These are phyloP conservation scores for Lolium rigidum DNA, from an alignment of 176 grass and related monocot genomes.

Conservation along the genomic window DNA sequence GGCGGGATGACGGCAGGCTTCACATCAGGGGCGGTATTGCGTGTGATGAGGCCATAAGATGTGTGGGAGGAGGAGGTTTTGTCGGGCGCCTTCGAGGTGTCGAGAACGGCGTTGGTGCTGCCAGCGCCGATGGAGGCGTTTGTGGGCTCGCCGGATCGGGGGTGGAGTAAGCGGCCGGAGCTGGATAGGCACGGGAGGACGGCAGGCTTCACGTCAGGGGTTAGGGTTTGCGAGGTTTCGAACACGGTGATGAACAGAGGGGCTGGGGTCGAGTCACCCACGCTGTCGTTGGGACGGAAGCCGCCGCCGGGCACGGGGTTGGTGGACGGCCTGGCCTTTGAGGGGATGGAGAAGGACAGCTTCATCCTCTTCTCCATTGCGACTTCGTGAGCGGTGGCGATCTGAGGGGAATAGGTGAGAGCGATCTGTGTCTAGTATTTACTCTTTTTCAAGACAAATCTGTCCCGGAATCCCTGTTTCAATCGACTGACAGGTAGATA, in stretches of 20 bases:
- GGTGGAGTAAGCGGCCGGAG: constrained; percentile 40
- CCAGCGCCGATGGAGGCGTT: constrained; percentile 18
- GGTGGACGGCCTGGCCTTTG: constrained; percentile 48
- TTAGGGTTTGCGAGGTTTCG: constrained; percentile 60
- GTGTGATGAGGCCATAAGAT: too few species aligned
- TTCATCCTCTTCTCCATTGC: constrained; percentile 65
- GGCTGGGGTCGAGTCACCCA: not conserved
- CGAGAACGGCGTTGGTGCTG: constrained; percentile 50
- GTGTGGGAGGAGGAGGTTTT: not conserved
- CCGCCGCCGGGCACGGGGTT: not conserved
- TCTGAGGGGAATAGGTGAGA: not conserved
- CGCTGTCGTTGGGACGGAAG: not conserved
- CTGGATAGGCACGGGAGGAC: constrained; percentile 68
- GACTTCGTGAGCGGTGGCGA: not conserved
- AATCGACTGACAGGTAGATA: not conserved
- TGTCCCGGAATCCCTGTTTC: not conserved
- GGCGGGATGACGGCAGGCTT: constrained; percentile 51
- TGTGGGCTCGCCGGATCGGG: constrained; percentile 45
- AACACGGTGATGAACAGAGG: constrained; percentile 70
- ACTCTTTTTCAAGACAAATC: not conserved
- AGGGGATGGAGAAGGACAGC: constrained; percentile 71
- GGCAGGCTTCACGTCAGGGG: not conserved
- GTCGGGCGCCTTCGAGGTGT: constrained; percentile 54
- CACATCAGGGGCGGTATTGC: too few species aligned
- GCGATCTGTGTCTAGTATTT: not conserved